Evolutionary conservation across 2,329 filamentous ascomycete genomes (phyloP), one percentile per base, ranked within the genome.

Genomic region (Lojkania enalia): DNA sequence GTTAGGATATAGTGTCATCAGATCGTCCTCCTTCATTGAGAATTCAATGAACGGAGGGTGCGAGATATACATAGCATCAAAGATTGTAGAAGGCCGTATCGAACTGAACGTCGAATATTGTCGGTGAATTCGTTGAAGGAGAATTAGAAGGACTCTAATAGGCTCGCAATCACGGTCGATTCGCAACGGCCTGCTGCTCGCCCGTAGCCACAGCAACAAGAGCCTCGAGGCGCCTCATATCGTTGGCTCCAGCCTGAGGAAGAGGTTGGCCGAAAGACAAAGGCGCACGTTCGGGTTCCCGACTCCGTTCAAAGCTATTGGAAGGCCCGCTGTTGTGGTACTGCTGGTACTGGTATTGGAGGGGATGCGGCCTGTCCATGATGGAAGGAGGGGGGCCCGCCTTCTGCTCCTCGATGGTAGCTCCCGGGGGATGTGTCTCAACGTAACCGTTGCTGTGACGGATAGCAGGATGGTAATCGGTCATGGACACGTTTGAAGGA

Each of bases 181-280:
- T 60, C 13, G 58, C 61, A 14, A 67, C 64, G 15, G 60, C 63
- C 44, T 67, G 65, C 27, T 71, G 76, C 60, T 83, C 81, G 49
- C 77, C 78, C 2, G 82, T 84, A 3, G 83, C 82, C 31, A 84
- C 82, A 4, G 82, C 82, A n/a, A 85, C 82, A 6, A 86, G 74
- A 18, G 82, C 80, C 49, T 85, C 79, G 4, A 86, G 66, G 29
- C 81, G 73, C 37, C 75, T 71, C 77, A 83, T 78, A 31, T 80
- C 77, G 30, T 73, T 71, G 4, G 70, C 48, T 54, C 46, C 71
- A 38, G 49, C 67, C 35, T 70, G 67, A 2, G 64, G 65, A 15
- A 60, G 51, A 6, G 62, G 53, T n/a, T 62, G 63, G n/a, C 61
- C 63, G 41, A 63, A 71, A 5, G 55, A 47, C 14, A 54, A 45